Conservation (phyloP, 176 grass and related monocot genomes). For the maize (Zea mays) region Zm-B73-REFERENCE-NAM-5.0 NC_050097.1:184486001-184486500, state of each 20-base stretch:
- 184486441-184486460: too few species aligned
- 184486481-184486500: too few species aligned
- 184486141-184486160: constrained; percentile 89
- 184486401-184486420: too few species aligned
- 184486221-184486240: constrained; percentile 32
- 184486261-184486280: background rate
- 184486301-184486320: constrained; percentile 22
- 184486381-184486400: too few species aligned
- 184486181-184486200: constrained; percentile 23
- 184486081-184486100: constrained; percentile 69
- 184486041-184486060: constrained; percentile 34
- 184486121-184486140: constrained; percentile 51
- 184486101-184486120: constrained; percentile 67
- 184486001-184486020: constrained; percentile 38
- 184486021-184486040: constrained; percentile 44
- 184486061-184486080: constrained; percentile 5
- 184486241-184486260: constrained; percentile 33
- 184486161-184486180: constrained; percentile 91
- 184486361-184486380: too few species aligned
- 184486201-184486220: background rate
- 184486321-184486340: too few species aligned
- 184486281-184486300: background rate
- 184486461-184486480: too few species aligned
- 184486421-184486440: too few species aligned
- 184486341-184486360: background rate